These are phyloP conservation scores for Phytophthora niederhauseri DNA, from an alignment of 352 stramenopile species.

Conservation along the genomic window DNA sequence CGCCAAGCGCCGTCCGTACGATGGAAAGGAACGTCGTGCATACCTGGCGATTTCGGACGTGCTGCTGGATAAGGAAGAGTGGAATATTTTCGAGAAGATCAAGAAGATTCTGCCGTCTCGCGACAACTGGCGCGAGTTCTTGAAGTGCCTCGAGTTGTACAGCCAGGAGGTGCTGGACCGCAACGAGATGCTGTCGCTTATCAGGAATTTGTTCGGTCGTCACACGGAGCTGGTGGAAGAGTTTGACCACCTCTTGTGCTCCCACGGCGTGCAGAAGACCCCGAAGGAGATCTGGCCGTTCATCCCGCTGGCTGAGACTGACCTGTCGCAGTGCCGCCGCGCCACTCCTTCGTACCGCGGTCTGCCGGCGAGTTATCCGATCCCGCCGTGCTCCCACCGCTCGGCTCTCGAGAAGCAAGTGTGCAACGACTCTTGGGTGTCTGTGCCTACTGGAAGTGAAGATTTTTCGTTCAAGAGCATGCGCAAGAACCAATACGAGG, in stretches of 20 bases:
- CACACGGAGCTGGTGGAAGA: conserved; percentile 86
- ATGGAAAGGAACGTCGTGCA: conserved; percentile 76
- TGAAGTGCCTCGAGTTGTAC: conserved; percentile 99
- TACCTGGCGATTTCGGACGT: conserved; percentile 79
- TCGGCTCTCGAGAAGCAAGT: conserved; percentile 92
- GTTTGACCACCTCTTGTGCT: conserved; percentile 75
- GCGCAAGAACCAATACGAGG: conserved; percentile 99
- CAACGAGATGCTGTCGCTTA: conserved; percentile 87
- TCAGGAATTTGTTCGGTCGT: conserved; percentile 89
- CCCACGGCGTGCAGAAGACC: conserved; percentile 80
- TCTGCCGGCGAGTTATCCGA: conserved; percentile 97
- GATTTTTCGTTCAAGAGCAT: conserved; percentile 99
- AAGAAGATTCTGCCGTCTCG: conserved; percentile 93
- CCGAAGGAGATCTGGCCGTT: conserved; percentile 92
- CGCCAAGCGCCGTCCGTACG: conserved; percentile 65
- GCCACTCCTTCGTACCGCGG: conserved; percentile 98
- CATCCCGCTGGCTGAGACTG: conserved; percentile 92
- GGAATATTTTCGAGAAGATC: conserved; percentile 95
- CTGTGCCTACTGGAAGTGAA: conserved; percentile 97
- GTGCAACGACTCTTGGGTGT: conserved; percentile 98
- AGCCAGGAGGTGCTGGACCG: conserved; percentile 96
- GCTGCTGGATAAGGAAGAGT: conserved; percentile 87
- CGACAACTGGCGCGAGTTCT: conserved; percentile 97
- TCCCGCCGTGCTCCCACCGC: conserved; percentile 96
- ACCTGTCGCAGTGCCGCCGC: conserved; percentile 89